phyloP scores from a whole-genome alignment of 1,284 basidiomycete species.

The Naganishia sp. region DNA sequence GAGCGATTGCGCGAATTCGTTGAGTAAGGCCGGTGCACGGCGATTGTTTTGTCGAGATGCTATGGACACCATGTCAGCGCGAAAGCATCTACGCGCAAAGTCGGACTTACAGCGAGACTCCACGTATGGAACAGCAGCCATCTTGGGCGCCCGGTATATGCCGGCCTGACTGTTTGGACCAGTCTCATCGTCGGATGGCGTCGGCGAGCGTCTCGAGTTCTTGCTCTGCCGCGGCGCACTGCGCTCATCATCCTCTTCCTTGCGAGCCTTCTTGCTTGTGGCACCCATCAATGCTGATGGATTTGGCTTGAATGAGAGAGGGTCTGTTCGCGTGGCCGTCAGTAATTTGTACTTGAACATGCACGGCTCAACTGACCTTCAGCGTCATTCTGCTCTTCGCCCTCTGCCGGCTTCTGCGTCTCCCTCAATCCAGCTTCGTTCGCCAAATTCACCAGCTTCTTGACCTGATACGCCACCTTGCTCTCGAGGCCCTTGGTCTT shows the following conservation, averaged over 20 bases:
- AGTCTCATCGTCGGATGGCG: conserved; percentile 44
- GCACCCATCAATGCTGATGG: conserved; percentile 56
- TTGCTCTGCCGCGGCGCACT: conserved; percentile 28
- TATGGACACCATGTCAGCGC: conserved; percentile 2
- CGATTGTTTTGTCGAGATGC: conserved; percentile 58
- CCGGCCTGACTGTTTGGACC: conserved; percentile 54
- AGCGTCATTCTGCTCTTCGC: conserved; percentile 25
- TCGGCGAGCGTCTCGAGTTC: conserved; percentile 27
- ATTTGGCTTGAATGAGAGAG: conserved; percentile 87
- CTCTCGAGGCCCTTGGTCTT: conserved; percentile 66
- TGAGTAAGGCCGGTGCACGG: conserved; percentile 68
- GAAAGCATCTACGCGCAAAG: conserved; percentile 34
- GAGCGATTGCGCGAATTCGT: conserved; percentile 62
- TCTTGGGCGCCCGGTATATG: conserved; percentile 86
- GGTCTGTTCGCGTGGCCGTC: conserved; percentile 60
- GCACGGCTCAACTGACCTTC: conserved; percentile 34
- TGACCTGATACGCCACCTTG: conserved; percentile 91
- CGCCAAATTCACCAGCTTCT: conserved; percentile 80
- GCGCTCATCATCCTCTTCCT: conserved; percentile 47
- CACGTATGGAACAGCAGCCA: conserved; percentile 88
- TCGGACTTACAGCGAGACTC: conserved; percentile 59
- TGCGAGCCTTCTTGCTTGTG: conserved; percentile 37
- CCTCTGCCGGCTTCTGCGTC: conserved; percentile 10
- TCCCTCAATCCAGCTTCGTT: conserved; percentile 56
- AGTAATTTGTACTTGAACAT: background rate